Conservation (phyloP, 129 eudicot genomes). For the Erigeron canadensis region DNA sequence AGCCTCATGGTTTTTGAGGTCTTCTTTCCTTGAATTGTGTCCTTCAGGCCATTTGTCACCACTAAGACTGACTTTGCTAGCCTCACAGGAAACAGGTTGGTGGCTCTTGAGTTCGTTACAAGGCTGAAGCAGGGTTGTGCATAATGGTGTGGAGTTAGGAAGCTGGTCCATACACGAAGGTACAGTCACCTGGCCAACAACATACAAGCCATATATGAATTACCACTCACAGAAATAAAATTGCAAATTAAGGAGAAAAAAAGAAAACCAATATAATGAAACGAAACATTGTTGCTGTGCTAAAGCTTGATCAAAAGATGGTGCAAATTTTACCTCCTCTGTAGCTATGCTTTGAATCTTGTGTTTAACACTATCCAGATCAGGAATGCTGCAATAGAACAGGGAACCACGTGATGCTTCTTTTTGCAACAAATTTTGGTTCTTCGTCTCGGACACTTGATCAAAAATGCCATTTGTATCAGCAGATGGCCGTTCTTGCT, state of each 20-base stretch:
- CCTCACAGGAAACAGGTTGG: no score
- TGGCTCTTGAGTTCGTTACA: background rate
- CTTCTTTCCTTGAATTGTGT: no score
- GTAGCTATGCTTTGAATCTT: background rate
- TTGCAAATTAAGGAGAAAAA: no score
- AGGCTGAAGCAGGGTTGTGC: background rate
- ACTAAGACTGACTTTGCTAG: no score
- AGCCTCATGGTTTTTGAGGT: background rate
- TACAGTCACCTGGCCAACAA: conserved; percentile 12
- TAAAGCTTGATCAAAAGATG: no score
- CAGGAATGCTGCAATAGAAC: conserved; percentile 15
- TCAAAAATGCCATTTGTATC: no score
- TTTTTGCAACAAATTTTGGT: conserved; percentile 14
- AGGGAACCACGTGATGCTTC: background rate
- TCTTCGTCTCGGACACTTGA: conserved; percentile 15
- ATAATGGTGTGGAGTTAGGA: background rate
- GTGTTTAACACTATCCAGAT: conserved; percentile 1
- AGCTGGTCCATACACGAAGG: conserved; percentile 3
- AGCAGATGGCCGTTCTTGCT: no score
- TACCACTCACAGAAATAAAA: no score
- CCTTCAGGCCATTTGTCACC: no score
- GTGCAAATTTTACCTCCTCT: conserved; percentile 28
- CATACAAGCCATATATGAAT: conserved; percentile 12
- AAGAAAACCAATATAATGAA: no score
- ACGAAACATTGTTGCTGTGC: no score